Base-by-base conservation (phyloP, 192 early-diverging fungal genomes). In the Entrophospora sp. region DNA sequence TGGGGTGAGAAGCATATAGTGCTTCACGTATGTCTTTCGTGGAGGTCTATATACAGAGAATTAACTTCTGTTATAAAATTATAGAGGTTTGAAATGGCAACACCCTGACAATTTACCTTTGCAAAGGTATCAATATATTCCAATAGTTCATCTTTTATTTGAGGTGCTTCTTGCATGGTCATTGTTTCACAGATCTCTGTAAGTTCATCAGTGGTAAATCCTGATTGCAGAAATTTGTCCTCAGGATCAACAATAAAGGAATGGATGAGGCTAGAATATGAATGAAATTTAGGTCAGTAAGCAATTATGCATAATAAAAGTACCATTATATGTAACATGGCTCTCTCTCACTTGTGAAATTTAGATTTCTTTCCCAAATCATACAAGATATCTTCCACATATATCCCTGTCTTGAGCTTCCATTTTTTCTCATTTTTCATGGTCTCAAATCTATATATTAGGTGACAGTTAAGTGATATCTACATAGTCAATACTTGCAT, bases 381-480 rank as follows among this genome's bases (percentile, higher is more conserved):
- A 59, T 59, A 68, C 18, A 68, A 56, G 37, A 68, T 40, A 60
- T 68, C 66, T 68, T 68, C 56, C 45, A 68, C 66, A 49, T 32
- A 68, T 55, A 25, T 53, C 9, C 53, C 66, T 34, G 66, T 60
- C 49, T 68, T 12, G 7, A 68, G 44, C 46, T 46, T 58, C 66
- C 66, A 56, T 68, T 68, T 68, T 35, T 40, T 68, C n/a, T 40
- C 58, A 35, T 57, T 58, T 45, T 68, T 42, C 55, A 68, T 20
- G 1, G 14, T 31, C 4, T 43, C 24, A 46, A 68, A 68, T 46
- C 66, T 68, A 43, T n/a, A n/a, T n/a, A n/a, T n/a, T n/a, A n/a
- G n/a, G n/a, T n/a, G n/a, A n/a, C n/a, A n/a, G n/a, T n/a, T n/a
- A n/a, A n/a, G n/a, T n/a, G n/a, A n/a, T n/a, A n/a, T n/a, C n/a